Evolutionary conservation across 176 grass and related monocot genomes (phyloP).

Genomic region (Leersia perrieri): DNA sequence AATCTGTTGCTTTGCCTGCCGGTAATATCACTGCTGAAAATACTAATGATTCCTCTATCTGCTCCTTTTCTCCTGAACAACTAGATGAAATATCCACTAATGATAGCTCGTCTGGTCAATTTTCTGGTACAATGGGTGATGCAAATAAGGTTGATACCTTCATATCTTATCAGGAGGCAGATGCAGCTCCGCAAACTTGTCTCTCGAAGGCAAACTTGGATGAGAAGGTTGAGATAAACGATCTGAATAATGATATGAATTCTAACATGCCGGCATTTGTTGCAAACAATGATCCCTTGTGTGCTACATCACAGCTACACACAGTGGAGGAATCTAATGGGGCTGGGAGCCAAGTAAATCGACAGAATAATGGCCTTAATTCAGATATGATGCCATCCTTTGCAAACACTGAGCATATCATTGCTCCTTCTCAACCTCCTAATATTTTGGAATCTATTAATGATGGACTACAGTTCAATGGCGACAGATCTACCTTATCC

Average conservation of each 20-base stretch:
- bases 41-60: constrained; percentile 7
- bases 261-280: constrained; percentile 14
- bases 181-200: constrained; percentile 20
- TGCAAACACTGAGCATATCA: constrained; percentile 17
- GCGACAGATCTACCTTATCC: constrained; percentile 4
- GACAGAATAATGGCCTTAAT: background rate
- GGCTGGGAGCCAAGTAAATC: constrained; percentile 19
- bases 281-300: constrained; percentile 3
- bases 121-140: background rate
- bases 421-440: constrained; percentile 19
- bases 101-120: constrained; percentile 8
- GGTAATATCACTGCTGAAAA: constrained; percentile 23
- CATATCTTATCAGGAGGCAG: constrained; percentile 29
- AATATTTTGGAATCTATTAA: constrained; percentile 9
- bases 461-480: constrained; percentile 10
- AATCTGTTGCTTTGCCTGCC: constrained; percentile 26
- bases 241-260: background rate
- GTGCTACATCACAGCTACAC: constrained; percentile 23
- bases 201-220: constrained; percentile 26
- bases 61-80: constrained; percentile 27
- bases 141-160: constrained; percentile 16
- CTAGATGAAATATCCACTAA: constrained; percentile 21
- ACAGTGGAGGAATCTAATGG: constrained; percentile 15
- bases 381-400: background rate
- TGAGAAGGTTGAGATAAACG: constrained; percentile 20